Base-by-base conservation (phyloP, 1,284 basidiomycete genomes). In the Rhodotorula mucilaginosa region DNA sequence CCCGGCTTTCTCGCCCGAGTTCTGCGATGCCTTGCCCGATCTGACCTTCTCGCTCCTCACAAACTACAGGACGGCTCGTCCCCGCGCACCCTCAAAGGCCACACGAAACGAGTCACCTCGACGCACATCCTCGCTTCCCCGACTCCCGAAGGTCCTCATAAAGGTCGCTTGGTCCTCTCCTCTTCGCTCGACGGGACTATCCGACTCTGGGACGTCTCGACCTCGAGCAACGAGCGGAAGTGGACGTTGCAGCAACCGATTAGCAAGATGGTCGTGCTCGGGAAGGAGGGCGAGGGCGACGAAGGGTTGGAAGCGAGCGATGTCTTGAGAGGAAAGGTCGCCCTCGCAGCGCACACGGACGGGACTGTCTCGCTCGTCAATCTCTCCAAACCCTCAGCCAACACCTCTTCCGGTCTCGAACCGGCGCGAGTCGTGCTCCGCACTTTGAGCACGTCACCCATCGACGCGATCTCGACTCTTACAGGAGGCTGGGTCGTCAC, bases 21-120 rank as follows among this genome's bases (percentile, higher is more conserved):
- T 83, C 81, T 18, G 31, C 13, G 16, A 58, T 34, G 34, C 18
- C n/a, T 81, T 87, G 1, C 34, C 34, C 34, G 58, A 79, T 79
- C 44, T 84, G 83, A 67, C 80, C 89, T 62, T 34, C 34, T 34
- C 34, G 34, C 34, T 8, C 8, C 34, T 8, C 81, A 84, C 57
- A 79, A 75, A 81, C 74, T 83, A 31, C 86, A 89, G 67, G 83
- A 84, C 61, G 80, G 79, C 46, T 83, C 83, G 54, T 86, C 90
- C 60, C 82, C 83, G 23, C 80, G 83, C 60, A 78, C 82, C 26
- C 84, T 84, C 57, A 75, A 77, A 44, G 76, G 82, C 29, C 80
- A 77, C 64, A 73, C 71, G 79, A 70, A 76, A 80, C 66, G 76
- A 78, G 68, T 79, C 68, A 79, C 76, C 68, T 51, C 79, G 70